Percentiles rank a stretch among this genome's conserved stretches.
phyloP scores from a whole-genome alignment of 306 rosid species.

The Cucumis melo region DNA sequence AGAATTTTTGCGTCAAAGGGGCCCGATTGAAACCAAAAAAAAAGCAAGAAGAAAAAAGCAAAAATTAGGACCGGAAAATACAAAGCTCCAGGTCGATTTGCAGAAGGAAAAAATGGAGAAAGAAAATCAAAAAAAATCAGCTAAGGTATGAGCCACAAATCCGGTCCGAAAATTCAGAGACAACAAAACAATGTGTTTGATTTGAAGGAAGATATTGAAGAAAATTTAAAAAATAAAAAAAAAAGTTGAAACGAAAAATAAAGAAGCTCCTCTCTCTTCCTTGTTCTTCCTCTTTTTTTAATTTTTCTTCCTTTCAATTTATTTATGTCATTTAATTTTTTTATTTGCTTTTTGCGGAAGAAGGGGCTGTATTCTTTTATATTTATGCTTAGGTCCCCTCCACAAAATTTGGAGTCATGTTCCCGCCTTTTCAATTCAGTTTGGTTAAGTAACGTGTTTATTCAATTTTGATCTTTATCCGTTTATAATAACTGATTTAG shows the following conservation, averaged over 20 bases:
- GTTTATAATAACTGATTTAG: not conserved
- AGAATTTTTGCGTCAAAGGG: not conserved
- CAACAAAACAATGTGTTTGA: not conserved
- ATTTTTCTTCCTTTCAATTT: not conserved
- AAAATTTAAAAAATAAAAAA: not conserved
- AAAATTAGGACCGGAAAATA: not conserved
- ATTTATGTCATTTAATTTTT: not conserved
- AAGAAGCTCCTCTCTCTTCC: not conserved
- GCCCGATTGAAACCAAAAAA: not conserved
- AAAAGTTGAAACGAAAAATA: not conserved
- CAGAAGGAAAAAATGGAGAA: not conserved
- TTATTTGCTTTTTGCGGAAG: not conserved
- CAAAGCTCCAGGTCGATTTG: not conserved
- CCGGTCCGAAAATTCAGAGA: conserved; percentile 23
- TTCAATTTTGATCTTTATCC: not conserved
- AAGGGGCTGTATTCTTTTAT: not conserved
- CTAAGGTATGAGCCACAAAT: conserved; percentile 7
- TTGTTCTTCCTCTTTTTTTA: not conserved
- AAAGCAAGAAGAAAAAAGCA: not conserved
- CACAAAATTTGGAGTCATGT: conserved; percentile 5
- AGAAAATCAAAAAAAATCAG: not conserved
- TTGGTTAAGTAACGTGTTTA: not conserved
- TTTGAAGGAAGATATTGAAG: not conserved
- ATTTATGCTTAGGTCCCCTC: conserved; percentile 5
- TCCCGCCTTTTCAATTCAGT: conserved; percentile 25